Percentiles rank a stretch among this genome's conserved stretches.
Conservation (phyloP, 352 stramenopile species). For the Globisporangium okanoganense region DNA sequence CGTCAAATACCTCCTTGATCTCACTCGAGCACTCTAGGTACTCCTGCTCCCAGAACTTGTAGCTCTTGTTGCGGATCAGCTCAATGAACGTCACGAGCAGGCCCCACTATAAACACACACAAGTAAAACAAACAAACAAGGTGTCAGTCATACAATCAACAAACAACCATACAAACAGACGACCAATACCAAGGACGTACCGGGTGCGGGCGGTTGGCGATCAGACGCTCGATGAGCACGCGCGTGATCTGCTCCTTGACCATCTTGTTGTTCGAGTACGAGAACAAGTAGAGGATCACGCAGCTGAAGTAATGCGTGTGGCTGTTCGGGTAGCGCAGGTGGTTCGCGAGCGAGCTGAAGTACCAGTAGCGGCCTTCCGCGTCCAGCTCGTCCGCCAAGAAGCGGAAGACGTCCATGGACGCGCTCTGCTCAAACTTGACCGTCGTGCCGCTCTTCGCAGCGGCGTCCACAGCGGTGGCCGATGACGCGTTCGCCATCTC, state of each 20-base stretch:
- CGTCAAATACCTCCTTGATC: conserved; percentile 99
- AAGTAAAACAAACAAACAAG: conserved; percentile 13
- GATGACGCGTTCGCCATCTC: conserved; percentile 63
- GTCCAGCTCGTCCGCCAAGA: conserved; percentile 95
- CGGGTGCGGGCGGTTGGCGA: conserved; percentile 97
- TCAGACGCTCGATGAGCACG: conserved; percentile 98
- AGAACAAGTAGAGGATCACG: conserved; percentile 98
- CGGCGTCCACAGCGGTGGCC: conserved; percentile 2
- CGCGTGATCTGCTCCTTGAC: conserved; percentile 98
- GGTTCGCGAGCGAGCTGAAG: conserved; percentile 98
- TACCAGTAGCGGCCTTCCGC: conserved; percentile 96
- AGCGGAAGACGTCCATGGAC: conserved; percentile 94
- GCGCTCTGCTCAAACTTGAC: conserved; percentile 85
- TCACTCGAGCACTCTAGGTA: conserved; percentile 98
- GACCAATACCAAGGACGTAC: conserved; percentile 25
- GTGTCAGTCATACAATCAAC: not conserved
- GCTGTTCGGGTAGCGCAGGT: conserved; percentile 98
- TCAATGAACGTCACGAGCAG: conserved; percentile 99
- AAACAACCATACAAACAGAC: conserved; percentile 4
- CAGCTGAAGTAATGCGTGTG: conserved; percentile 99
- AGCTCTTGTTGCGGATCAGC: conserved; percentile 99
- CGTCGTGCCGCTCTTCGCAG: conserved; percentile 22
- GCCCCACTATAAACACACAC: conserved; percentile 74
- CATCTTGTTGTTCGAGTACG: conserved; percentile 94
- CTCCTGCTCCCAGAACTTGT: conserved; percentile 98